Conservation (phyloP, 2,329 filamentous ascomycete species). For the Cladosporium phlei region DNA sequence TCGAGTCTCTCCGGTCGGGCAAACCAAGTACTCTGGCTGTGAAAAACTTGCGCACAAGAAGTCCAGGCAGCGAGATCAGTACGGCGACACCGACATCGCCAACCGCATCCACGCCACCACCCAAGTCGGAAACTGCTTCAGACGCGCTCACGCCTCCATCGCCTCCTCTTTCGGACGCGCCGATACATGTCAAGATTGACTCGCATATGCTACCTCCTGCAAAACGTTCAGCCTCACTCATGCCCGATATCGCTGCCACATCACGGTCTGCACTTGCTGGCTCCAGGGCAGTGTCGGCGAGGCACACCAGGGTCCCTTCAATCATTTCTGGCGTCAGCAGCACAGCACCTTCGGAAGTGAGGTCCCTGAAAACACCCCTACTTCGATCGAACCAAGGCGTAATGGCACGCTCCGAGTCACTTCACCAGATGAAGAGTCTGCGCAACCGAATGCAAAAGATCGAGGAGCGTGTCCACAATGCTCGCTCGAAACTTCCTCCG, state of each 20-base stretch:
- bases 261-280: conserved; percentile 46
- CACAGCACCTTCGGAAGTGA: conserved; percentile 23
- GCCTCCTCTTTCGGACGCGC: conserved; percentile 85
- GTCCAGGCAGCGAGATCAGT: conserved; percentile 46
- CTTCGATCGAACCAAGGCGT: conserved; percentile 33
- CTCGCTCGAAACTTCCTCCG: conserved; percentile 82
- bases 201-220: conserved; percentile 37
- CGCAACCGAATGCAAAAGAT: conserved; percentile 97
- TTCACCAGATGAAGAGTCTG: conserved; percentile 87
- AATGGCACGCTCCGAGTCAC: conserved; percentile 63
- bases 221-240: conserved; percentile 43
- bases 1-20: conserved; percentile 47
- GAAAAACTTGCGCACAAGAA: conserved; percentile 42
- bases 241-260: conserved; percentile 48
- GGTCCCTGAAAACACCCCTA: conserved; percentile 37
- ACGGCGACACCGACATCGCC: conserved; percentile 83
- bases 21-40: conserved; percentile 48
- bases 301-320: conserved; percentile 57
- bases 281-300: conserved; percentile 30
- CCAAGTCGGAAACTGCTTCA: conserved; percentile 60
- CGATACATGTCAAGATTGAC: conserved; percentile 47
- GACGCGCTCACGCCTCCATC: conserved; percentile 81
- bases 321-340: conserved; percentile 34
- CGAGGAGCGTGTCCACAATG: conserved; percentile 87
- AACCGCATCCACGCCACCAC: conserved; percentile 81